A percentile compares a stretch with the other conserved stretches of the same genome.
Evolutionary conservation across 2,329 filamentous ascomycete species (phyloP).

Genomic region (Zalaria obscura): DNA sequence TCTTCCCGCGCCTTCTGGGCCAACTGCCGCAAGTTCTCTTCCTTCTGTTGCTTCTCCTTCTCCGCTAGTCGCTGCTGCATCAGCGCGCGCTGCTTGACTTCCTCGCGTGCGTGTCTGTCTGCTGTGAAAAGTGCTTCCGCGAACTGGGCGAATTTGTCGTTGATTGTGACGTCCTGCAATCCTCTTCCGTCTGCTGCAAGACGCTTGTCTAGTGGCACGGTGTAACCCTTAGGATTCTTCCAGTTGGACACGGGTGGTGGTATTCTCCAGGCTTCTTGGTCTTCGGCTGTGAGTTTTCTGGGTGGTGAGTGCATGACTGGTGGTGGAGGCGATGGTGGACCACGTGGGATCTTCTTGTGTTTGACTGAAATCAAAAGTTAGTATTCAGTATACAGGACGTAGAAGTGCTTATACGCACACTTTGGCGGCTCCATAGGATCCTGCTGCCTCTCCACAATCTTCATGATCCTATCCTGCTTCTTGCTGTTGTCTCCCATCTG

Average conservation of each 20-base stretch:
- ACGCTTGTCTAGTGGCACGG: constrained; percentile 87
- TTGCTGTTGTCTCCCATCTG: constrained; percentile 80
- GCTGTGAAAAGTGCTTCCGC: constrained; percentile 89
- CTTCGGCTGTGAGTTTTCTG: constrained; percentile 86
- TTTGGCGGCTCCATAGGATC: constrained; percentile 97
- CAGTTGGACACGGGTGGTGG: constrained; percentile 88
- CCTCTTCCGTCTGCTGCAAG: constrained; percentile 85
- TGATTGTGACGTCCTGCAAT: constrained; percentile 86
- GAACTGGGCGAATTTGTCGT: constrained; percentile 96
- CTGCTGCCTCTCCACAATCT: constrained; percentile 86
- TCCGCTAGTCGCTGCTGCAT: constrained; percentile 96
- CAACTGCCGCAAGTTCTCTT: constrained; percentile 75
- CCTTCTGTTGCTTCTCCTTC: constrained; percentile 90
- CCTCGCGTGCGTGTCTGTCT: constrained; percentile 85
- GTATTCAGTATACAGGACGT: background rate
- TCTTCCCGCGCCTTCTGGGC: constrained; percentile 89
- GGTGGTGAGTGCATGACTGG: constrained; percentile 93
- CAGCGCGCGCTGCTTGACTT: constrained; percentile 77
- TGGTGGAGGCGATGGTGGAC: constrained; percentile 81
- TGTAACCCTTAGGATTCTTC: constrained; percentile 99
- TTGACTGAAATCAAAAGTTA: constrained; percentile 33
- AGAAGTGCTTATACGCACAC: constrained; percentile 98
- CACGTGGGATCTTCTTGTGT: constrained; percentile 93
- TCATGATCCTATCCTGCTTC: constrained; percentile 94
- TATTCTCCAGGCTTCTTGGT: constrained; percentile 93